Base-by-base conservation (phyloP, 768 basidiomycete genomes). In the Russula lepida region DNA sequence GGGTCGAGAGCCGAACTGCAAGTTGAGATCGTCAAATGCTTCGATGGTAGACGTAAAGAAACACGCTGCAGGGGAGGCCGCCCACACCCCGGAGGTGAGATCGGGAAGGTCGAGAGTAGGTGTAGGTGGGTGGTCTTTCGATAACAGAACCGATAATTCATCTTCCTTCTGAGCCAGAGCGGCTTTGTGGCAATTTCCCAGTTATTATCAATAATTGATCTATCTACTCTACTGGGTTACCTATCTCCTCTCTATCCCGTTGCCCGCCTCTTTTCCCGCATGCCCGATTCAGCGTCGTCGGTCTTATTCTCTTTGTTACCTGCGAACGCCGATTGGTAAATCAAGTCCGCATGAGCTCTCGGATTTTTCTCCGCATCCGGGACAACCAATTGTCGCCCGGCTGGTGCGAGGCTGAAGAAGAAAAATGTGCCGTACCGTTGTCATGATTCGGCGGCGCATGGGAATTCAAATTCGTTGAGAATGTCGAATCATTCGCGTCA, bases 361-460 rank as follows among this genome's bases (percentile, higher is more conserved):
- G 84, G 69, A 89, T 74, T 74, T 75, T 79, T 74, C 82, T 77
- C 84, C 82, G 84, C 66, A 77, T 75, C 72, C 84, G 82, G 81
- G 83, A 83, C 73, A 84, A 74, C 88, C 86, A 87, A 68, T 81
- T 79, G 75, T 79, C 81, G 70, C 72, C 63, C 54, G 57, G 66
- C 69, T 77, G 76, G 70, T 81, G 73, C 62, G 84, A 75, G 71
- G 80, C 74, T 70, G 79, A 69, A 75, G 76, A 76, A 77, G 77
- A 75, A 76, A 86, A 88, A 78, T 80, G 79, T 74, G 69, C 75
- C 89, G 83, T 88, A 91, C 89, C 89, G 72, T 89, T 86, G 72
- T 84, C 77, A 74, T 71, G 68, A 59, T 62, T 53, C 49, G 68
- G 67, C 69, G 69, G 60, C 53, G 33, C 53, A 15, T 56, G 46